Conservation (phyloP, 257 asterid species). For the Salvia miltiorrhiza region DNA sequence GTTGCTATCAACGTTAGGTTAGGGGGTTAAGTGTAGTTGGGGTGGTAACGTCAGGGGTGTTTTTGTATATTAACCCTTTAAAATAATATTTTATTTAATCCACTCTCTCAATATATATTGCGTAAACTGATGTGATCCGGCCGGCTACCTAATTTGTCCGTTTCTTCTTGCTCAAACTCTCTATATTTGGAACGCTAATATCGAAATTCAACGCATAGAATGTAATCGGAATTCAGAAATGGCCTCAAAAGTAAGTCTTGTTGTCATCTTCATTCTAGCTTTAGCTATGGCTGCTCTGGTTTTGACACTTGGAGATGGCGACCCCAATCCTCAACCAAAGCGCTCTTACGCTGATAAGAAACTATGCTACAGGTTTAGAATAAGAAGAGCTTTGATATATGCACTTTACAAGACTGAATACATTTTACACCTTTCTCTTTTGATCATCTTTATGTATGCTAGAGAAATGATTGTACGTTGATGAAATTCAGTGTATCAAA, state of each 20-base stretch:
- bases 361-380: background rate
- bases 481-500: no score
- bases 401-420: background rate
- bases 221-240: background rate
- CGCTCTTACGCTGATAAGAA: background rate
- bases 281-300: background rate
- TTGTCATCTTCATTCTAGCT: background rate
- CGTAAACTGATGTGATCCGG: background rate
- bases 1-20: no score
- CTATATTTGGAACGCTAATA: background rate
- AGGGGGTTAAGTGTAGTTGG: no score
- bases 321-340: background rate
- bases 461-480: no score
- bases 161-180: background rate
- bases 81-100: no score
- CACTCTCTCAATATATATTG: no score
- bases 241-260: background rate
- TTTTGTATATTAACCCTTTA: no score
- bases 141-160: background rate
- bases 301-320: background rate
- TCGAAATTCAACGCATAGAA: no score
- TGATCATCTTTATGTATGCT: constrained; percentile 1
- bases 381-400: background rate
- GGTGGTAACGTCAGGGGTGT: no score
- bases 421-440: background rate